phyloP scores from a whole-genome alignment of 177 flowering plant species.

The Telopea speciosissima region DNA sequence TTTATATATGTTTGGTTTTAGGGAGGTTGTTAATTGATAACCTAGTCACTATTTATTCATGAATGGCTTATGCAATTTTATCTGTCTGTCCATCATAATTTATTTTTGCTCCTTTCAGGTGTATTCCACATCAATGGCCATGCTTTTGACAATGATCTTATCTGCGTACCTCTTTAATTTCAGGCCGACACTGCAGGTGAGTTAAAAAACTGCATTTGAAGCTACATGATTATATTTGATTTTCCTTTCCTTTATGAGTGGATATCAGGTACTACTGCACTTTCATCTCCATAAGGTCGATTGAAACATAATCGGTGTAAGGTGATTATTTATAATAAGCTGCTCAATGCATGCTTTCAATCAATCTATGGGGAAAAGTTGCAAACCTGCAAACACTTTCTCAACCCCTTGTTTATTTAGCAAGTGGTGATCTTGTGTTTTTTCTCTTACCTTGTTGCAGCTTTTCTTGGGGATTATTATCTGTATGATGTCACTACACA shows the following conservation, averaged over 20 bases:
- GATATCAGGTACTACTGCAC: background rate
- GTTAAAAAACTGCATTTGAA: background rate
- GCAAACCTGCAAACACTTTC: background rate
- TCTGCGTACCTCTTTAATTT: conserved; percentile 75
- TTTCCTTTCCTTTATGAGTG: background rate
- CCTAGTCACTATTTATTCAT: background rate
- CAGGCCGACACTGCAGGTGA: conserved; percentile 85
- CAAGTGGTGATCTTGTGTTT: background rate
- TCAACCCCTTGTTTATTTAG: background rate
- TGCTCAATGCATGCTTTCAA: background rate
- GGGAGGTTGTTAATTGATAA: background rate
- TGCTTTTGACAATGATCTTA: conserved; percentile 86
- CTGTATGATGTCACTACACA: conserved; percentile 93
- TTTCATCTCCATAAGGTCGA: background rate
- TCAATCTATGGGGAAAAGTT: background rate
- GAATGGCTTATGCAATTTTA: background rate
- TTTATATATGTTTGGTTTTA: too few relatives aligned
- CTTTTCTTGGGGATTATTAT: conserved; percentile 85
- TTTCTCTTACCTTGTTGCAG: conserved; percentile 33
- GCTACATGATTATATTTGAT: background rate
- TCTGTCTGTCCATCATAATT: background rate
- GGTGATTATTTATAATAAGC: background rate
- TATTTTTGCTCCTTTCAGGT: conserved; percentile 40
- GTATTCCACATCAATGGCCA: conserved; percentile 97
- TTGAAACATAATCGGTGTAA: background rate